These are phyloP conservation scores for Russula virescens DNA, from an alignment of 768 basidiomycete species.

Conservation along the genomic window DNA sequence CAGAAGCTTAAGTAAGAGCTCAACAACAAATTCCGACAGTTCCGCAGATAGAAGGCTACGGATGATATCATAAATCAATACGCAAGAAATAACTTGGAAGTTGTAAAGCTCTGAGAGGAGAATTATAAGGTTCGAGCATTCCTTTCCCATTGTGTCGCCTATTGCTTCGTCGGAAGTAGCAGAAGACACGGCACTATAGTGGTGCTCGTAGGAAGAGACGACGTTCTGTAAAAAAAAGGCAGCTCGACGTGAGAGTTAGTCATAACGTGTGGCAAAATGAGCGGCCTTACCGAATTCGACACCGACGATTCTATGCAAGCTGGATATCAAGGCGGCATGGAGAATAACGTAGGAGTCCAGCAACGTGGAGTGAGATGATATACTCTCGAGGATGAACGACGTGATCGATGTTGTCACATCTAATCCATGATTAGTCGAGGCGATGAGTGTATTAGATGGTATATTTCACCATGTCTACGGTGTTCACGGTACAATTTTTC, in stretches of 20 bases:
- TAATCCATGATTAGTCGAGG: slow-evolving; percentile 1
- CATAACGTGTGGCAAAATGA: neutral
- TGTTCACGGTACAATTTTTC: slow-evolving; percentile 74
- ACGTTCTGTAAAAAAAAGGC: slow-evolving; percentile 77
- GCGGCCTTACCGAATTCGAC: slow-evolving; percentile 76
- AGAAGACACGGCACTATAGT: slow-evolving; percentile 37
- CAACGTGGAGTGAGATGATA: slow-evolving; percentile 72
- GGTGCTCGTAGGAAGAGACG: slow-evolving; percentile 59
- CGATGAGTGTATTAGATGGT: neutral
- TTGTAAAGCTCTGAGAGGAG: slow-evolving; percentile 93
- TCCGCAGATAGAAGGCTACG: slow-evolving; percentile 59
- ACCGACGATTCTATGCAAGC: slow-evolving; percentile 74
- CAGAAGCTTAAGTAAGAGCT: slow-evolving; percentile 78
- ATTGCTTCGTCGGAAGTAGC: slow-evolving; percentile 17
- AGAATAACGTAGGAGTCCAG: slow-evolving; percentile 88
- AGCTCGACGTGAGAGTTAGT: slow-evolving; percentile 38
- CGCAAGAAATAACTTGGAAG: slow-evolving; percentile 85
- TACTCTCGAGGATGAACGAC: slow-evolving; percentile 67
- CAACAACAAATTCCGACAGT: slow-evolving; percentile 75
- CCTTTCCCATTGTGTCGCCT: slow-evolving; percentile 59
- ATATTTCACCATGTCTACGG: slow-evolving; percentile 61
- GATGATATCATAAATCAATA: slow-evolving; percentile 88
- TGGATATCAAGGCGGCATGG: slow-evolving; percentile 78
- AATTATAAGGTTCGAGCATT: slow-evolving; percentile 81
- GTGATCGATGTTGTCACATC: slow-evolving; percentile 82